Conservation (phyloP, 2,329 filamentous ascomycete species). For the Xylaria sp. region DNA sequence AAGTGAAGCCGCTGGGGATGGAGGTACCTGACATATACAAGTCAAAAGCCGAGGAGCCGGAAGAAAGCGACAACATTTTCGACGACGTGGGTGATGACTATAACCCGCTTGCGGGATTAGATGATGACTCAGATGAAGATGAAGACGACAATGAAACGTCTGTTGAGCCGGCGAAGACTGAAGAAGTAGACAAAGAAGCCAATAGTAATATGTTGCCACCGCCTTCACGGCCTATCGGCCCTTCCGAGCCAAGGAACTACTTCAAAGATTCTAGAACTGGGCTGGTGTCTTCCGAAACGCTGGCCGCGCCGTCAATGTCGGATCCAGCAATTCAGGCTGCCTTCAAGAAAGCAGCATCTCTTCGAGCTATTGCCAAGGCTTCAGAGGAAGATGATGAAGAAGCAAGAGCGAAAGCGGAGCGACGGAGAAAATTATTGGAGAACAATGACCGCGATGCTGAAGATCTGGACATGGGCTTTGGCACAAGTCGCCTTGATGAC, state of each 20-base stretch:
- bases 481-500: conserved; percentile 85
- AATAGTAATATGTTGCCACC: conserved; percentile 55
- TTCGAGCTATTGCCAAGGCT: conserved; percentile 60
- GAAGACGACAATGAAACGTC: conserved; percentile 47
- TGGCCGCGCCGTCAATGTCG: conserved; percentile 66
- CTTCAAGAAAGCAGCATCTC: conserved; percentile 81
- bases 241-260: conserved; percentile 64
- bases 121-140: conserved; percentile 54
- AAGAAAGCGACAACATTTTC: conserved; percentile 72
- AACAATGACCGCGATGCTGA: conserved; percentile 82
- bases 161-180: conserved; percentile 39
- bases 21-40: conserved; percentile 71
- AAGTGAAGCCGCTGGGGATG: conserved; percentile 70
- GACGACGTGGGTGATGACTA: conserved; percentile 74
- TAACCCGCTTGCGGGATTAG: conserved; percentile 71
- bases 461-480: conserved; percentile 95
- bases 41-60: conserved; percentile 58
- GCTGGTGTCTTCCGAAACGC: conserved; percentile 63
- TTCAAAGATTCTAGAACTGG: conserved; percentile 68
- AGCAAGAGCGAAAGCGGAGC: conserved; percentile 69
- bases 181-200: conserved; percentile 41
- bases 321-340: conserved; percentile 86
- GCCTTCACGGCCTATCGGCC: conserved; percentile 54
- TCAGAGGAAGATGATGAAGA: conserved; percentile 55
- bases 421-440: conserved; percentile 78